Conservation (phyloP, 495 filamentous ascomycete species). For the Thermochaetoides thermophila region DNA sequence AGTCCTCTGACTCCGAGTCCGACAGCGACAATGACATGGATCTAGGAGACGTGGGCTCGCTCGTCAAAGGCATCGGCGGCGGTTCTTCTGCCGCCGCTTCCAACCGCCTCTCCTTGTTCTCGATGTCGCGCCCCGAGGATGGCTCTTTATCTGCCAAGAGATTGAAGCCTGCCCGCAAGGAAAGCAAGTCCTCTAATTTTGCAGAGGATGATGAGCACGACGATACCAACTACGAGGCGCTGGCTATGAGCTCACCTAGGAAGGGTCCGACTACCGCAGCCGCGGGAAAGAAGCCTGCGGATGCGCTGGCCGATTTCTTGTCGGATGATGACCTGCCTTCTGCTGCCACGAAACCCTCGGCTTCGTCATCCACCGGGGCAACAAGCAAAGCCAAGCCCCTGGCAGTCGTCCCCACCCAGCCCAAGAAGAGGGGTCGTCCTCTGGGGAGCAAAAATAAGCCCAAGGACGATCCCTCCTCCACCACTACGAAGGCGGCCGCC, state of each 20-base stretch:
- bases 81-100: conserved; percentile 29
- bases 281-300: conserved; percentile 37
- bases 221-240: conserved; percentile 78
- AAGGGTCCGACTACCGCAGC: conserved; percentile 45
- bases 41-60: conserved; percentile 68
- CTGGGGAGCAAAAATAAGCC: conserved; percentile 35
- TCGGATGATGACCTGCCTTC: conserved; percentile 42
- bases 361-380: conserved; percentile 21
- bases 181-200: too few relatives aligned
- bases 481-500: conserved; percentile 15
- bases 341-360: conserved; percentile 23
- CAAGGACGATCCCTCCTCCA: conserved; percentile 12
- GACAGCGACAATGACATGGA: conserved; percentile 35
- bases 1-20: conserved; percentile 14
- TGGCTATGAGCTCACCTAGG: conserved; percentile 43
- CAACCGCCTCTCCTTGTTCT: conserved; percentile 51
- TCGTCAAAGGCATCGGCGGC: conserved; percentile 79
- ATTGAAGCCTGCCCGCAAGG: conserved; percentile 33
- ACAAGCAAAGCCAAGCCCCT: conserved; percentile 25
- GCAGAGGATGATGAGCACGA: conserved; percentile 48
- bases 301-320: conserved; percentile 44
- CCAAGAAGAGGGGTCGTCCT: conserved; percentile 41
- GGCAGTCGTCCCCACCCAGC: conserved; percentile 21
- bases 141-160: conserved; percentile 33
- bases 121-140: conserved; percentile 48